Conservation (phyloP, 2,329 filamentous ascomycete genomes). For the Aspergillus sp. region DNA sequence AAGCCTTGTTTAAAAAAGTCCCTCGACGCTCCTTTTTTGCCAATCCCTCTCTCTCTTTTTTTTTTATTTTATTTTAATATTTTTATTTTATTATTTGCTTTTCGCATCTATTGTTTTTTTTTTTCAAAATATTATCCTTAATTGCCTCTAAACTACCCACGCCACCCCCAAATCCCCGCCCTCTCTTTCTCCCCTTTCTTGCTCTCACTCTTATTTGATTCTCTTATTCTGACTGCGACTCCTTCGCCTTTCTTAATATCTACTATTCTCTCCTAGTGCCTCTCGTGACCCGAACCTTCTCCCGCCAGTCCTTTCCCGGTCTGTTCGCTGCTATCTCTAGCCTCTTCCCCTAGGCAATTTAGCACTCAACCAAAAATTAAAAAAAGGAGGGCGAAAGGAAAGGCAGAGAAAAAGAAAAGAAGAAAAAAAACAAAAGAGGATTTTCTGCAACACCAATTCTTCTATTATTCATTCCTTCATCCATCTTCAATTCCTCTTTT, state of each 20-base stretch:
- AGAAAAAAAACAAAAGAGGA: too few species aligned
- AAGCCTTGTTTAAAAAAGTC: not conserved
- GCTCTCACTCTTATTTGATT: not conserved
- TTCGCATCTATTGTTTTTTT: not conserved
- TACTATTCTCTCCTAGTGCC: not conserved
- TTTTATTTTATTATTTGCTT: not conserved
- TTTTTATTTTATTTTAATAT: slow-evolving; percentile 6
- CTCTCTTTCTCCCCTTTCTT: not conserved
- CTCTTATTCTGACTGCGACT: not conserved
- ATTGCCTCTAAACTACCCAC: too few species aligned
- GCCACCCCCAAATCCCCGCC: not conserved
- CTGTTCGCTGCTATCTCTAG: too few species aligned
- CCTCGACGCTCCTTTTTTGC: slow-evolving; percentile 19
- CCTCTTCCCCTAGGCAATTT: too few species aligned
- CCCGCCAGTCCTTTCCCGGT: slow-evolving; percentile 5
- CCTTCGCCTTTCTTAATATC: not conserved
- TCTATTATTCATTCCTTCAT: too few species aligned
- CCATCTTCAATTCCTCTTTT: too few species aligned
- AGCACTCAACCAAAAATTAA: too few species aligned
- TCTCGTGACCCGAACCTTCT: slow-evolving; percentile 4
- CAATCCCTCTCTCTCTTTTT: slow-evolving; percentile 8
- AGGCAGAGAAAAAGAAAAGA: too few species aligned
- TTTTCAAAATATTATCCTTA: not conserved
- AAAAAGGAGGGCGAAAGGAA: too few species aligned
- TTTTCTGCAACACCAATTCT: too few species aligned